Conservation (phyloP, 257 asterid species). For the Fraxinus cuspidata region DNA sequence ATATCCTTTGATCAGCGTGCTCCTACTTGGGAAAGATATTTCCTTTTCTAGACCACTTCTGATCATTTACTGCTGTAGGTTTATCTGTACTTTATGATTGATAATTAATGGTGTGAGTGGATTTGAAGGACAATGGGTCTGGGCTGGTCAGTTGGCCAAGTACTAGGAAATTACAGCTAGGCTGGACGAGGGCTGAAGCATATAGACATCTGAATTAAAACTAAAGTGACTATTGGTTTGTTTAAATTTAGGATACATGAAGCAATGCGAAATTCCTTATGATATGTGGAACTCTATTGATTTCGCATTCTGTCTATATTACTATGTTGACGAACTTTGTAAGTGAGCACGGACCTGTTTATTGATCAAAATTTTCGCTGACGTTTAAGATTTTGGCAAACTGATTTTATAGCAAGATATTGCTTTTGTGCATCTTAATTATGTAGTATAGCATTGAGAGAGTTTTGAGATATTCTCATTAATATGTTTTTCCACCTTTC, state of each 20-base stretch:
- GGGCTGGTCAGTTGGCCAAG: constrained; percentile 8
- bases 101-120: neutral
- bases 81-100: constrained; percentile 5
- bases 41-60: neutral
- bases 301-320: neutral
- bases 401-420: neutral
- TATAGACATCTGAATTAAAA: neutral
- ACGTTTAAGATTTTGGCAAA: neutral
- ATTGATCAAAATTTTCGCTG: neutral
- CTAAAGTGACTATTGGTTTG: constrained; percentile 6
- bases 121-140: neutral
- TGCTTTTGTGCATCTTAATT: neutral
- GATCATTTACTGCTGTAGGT: neutral
- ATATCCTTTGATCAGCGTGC: neutral
- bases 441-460: neutral
- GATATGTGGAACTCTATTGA: neutral
- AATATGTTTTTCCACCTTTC: neutral
- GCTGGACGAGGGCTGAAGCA: constrained; percentile 1
- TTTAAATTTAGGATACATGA: constrained; percentile 18
- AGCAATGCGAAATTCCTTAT: neutral
- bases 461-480: neutral
- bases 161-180: constrained; percentile 6
- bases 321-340: neutral
- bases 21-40: neutral
- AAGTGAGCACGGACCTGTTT: neutral